Evolutionary conservation across 345 rosid genomes (phyloP), one percentile per base, ranked within the genome.

Genomic region (Populus euphratica): DNA sequence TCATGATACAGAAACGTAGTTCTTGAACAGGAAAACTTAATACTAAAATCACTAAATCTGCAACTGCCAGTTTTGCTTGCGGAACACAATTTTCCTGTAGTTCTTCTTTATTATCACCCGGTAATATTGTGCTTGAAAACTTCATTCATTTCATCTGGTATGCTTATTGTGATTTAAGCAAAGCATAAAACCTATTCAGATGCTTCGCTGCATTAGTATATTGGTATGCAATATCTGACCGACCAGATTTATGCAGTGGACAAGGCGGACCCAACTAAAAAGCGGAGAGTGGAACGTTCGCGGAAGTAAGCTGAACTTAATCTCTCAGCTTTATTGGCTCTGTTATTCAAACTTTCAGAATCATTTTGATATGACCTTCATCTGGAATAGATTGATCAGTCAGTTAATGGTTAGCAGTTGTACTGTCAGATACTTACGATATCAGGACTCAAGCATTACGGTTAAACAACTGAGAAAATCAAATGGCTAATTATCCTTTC

Each of bases 241-340:
- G 78, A 62, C 35, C 27, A 10, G 43, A 14, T 33, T 36, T 72
- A 13, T 87, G 91, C 91, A 89, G 91, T 81, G 80, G 91, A 88
- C 47, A 91, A 86, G 74, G 90, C 87, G 31, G 91, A 91, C 59
- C 88, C 93, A 36, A 91, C 93, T 4, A 91, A 91, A 76, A 91
- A 87, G 80, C 90, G 93, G 8, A 91, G 95, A 69, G 95, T 91
- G 77, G 95, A 91, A 72, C 78, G 95, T 52, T 88, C 95, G 2
- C 76, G 95, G 79, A 91, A 91, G 95, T 91, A 88, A 4, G 91
- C 80, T 72, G 25, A 81, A 52, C 73, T 70, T 43, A 12, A 44
- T 67, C 38, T n/a, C 61, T 20, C 27, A 23, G n/a, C 4, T 70
- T 17, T 70, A 17, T 35, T 6, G 52, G 23, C 67, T 5, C 43